Base-by-base conservation (phyloP, 2,329 filamentous ascomycete genomes). In the Aspergillus versicolor region DNA sequence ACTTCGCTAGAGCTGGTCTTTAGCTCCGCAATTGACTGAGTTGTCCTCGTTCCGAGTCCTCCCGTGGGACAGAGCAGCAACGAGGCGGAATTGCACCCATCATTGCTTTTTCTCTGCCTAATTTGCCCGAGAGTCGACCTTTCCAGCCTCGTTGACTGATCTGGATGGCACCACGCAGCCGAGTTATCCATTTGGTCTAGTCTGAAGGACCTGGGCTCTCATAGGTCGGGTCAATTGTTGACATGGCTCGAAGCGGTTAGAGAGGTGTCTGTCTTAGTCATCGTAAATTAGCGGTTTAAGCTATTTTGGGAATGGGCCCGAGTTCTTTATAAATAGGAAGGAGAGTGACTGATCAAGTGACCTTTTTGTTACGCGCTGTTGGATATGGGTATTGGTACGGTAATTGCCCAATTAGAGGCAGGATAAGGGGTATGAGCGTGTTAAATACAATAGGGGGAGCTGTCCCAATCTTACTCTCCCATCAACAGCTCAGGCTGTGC, bases 261-360 rank as follows among this genome's bases (percentile, higher is more conserved):
- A 9, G 27, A 4, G 3, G 44, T 37, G 15, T 5, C 15, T 13
- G 6, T 37, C 34, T 47, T 47, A 47, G 51, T 53, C 51, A 53
- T 41, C 22, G 30, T n/a, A 22, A 24, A 21, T 12, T n/a, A 27
- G 5, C 8, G 6, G 13, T n/a, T 42, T 52, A 52, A n/a, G 19
- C 41, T 52, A 13, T 19, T 37, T 44, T 45, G 45, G 37, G 45
- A 5, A 27, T 54, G 17, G 17, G 34, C 40, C 34, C 15, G 13
- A 37, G 34, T n/a, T 5, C 34, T 37, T 37, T 37, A 30, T 30
- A 37, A 37, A 37, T 37, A 37, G 34, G 34, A 37, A 37, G 34
- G 34, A 37, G 34, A 22, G 15, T 37, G 43, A 40, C 27, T 38
- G 45, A 38, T 56, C 54, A 56, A 51, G 46, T 56, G 54, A 56